A percentile compares a stretch with the other conserved stretches of the same genome.
phyloP scores from a whole-genome alignment of 352 stramenopile genomes.

The Pythium oligandrum region DNA sequence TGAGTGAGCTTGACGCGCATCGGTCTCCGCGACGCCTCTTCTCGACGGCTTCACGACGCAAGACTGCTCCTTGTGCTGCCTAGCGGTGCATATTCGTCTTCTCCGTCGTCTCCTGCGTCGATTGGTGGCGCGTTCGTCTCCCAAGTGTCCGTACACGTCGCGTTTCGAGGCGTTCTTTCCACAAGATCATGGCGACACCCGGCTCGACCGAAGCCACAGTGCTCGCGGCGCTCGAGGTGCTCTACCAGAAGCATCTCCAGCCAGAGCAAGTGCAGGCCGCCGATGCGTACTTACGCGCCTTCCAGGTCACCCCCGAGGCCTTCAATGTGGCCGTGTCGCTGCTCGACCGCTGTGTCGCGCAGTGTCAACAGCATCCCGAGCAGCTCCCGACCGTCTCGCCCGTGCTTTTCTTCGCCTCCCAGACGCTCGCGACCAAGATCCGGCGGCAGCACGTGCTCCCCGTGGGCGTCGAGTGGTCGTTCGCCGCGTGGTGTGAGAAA shows the following conservation, averaged over 20 bases:
- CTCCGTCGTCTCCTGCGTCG: too few relatives aligned
- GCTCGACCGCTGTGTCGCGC: conserved; percentile 49
- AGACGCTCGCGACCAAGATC: conserved; percentile 82
- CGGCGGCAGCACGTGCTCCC: conserved; percentile 49
- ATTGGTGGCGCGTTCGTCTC: too few relatives aligned
- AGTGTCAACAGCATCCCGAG: conserved; percentile 14
- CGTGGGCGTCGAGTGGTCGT: conserved; percentile 12
- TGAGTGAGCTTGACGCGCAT: too few relatives aligned
- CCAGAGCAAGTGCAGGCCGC: conserved; percentile 52
- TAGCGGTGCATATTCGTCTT: too few relatives aligned
- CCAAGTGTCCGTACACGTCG: too few relatives aligned
- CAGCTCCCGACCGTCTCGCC: conserved; percentile 23
- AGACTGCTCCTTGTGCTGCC: too few relatives aligned
- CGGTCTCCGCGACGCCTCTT: too few relatives aligned
- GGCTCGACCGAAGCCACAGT: conserved; percentile 29
- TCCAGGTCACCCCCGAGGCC: conserved; percentile 76
- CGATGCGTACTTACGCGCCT: conserved; percentile 71
- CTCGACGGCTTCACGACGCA: too few relatives aligned
- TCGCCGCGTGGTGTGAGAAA: conserved; percentile 36
- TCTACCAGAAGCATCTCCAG: conserved; percentile 58
- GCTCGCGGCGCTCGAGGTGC: conserved; percentile 52
- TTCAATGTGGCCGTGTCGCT: conserved; percentile 62
- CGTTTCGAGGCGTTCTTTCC: too few relatives aligned
- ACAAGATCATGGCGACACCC: conserved; percentile 2
- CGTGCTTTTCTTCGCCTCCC: conserved; percentile 70